These are phyloP conservation scores for Nyssa sinensis DNA, from an alignment of 148 eudicot species.

Conservation along the genomic window DNA sequence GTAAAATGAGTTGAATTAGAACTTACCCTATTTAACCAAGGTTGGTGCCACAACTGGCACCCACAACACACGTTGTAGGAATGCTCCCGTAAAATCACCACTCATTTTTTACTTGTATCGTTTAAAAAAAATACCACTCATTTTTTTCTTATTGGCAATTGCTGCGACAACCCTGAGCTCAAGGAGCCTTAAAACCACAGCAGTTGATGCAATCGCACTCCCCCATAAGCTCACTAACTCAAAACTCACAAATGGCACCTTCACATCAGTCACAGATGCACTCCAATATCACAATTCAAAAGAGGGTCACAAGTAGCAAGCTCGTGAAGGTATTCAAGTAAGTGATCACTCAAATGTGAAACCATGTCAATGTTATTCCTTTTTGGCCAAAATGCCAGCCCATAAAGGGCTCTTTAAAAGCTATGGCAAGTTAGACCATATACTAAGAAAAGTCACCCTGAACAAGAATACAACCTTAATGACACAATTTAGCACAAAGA, in stretches of 20 bases:
- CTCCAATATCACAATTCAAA: neutral
- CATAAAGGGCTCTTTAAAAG: neutral
- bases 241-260: neutral
- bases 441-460: neutral
- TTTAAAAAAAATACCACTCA: too few species aligned
- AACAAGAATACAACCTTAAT: constrained; percentile 11
- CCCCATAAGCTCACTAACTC: too few species aligned
- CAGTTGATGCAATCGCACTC: too few species aligned
- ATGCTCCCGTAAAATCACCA: neutral
- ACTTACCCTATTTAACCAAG: too few species aligned
- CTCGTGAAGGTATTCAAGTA: neutral
- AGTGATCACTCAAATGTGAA: neutral
- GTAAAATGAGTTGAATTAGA: neutral
- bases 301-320: neutral
- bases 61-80: neutral
- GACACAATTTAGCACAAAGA: neutral
- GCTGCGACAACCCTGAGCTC: too few species aligned
- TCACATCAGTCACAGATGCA: neutral
- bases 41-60: too few species aligned
- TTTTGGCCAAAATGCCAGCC: neutral
- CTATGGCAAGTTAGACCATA: neutral
- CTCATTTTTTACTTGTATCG: too few species aligned
- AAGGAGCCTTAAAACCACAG: too few species aligned
- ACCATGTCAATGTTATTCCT: neutral
- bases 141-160: too few species aligned